phyloP scores from a whole-genome alignment of 805 yeast genomes.

The Ogataea methanolica region DNA sequence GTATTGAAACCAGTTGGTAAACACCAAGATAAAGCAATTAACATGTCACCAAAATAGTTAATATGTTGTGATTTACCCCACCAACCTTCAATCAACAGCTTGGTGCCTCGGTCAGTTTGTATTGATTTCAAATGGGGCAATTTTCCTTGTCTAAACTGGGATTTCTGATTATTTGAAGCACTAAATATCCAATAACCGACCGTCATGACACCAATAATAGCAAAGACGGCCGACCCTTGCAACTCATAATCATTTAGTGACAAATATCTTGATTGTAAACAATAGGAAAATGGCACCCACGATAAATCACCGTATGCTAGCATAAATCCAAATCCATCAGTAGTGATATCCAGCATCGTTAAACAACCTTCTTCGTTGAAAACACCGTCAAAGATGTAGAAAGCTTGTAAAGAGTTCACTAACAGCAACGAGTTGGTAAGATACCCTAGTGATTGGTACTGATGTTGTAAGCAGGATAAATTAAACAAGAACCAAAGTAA shows the following conservation, averaged over 20 bases:
- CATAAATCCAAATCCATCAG: slow-evolving; percentile 98
- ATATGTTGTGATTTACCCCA: slow-evolving; percentile 92
- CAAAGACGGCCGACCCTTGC: slow-evolving; percentile 35
- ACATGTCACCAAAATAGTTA: slow-evolving; percentile 94
- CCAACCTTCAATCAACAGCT: slow-evolving; percentile 87
- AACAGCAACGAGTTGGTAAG: slow-evolving; percentile 70
- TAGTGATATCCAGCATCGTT: slow-evolving; percentile 92
- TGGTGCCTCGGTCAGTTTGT: slow-evolving; percentile 71
- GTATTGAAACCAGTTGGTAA: slow-evolving; percentile 80
- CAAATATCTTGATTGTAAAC: slow-evolving; percentile 79
- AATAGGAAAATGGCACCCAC: slow-evolving; percentile 88
- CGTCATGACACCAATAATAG: slow-evolving; percentile 41
- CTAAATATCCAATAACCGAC: slow-evolving; percentile 80
- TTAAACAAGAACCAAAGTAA: slow-evolving; percentile 79
- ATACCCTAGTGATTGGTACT: slow-evolving; percentile 55
- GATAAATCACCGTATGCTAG: slow-evolving; percentile 90
- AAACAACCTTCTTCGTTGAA: slow-evolving; percentile 84
- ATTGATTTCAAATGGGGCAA: slow-evolving; percentile 65
- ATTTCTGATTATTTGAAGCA: slow-evolving; percentile 79
- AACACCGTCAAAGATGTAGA: slow-evolving; percentile 88
- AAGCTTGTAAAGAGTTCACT: slow-evolving; percentile 65
- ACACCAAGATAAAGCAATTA: slow-evolving; percentile 89
- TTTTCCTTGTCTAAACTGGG: slow-evolving; percentile 75
- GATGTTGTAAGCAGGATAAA: slow-evolving; percentile 75
- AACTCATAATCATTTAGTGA: slow-evolving; percentile 57